Evolutionary conservation across 2,329 filamentous ascomycete genomes (phyloP), one percentile per base, ranked within the genome.

Genomic region (Diaporthe eres): DNA sequence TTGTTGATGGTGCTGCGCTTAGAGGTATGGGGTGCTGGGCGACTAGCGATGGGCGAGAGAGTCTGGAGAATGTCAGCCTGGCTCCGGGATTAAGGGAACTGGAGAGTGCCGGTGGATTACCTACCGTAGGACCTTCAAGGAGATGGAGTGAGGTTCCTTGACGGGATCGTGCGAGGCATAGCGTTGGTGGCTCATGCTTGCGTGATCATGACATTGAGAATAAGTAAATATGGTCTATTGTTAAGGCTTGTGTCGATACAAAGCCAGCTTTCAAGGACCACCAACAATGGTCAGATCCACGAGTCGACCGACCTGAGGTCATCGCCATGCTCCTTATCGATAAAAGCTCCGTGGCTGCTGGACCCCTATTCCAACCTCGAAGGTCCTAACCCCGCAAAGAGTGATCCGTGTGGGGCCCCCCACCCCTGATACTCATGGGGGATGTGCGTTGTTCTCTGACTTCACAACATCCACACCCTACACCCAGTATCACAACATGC

Each of bases 31-130:
- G 90, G 79, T 94, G 90, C 81, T 95, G 94, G 13, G 90, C 86
- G 53, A 94, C 92, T 73, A 96, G 90, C 4, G 94, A 93, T 1
- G 94, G 95, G 19, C 94, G 93, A 0, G 96, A 98, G 76, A 98
- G 90, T 75, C 95, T 97, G 80, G 42, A 39, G 39, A n/a, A 60
- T 25, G 72, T 76, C 76, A 74, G 42, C 49, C 74, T 57, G 7
- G 74, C 77, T 74, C 77, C 75, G 57, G 37, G 34, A 42, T 61
- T 53, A 39, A 39, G 68, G 44, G 65, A 22, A 37, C 39, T 47
- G 51, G 57, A 61, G 28, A 31, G n/a, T 39, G 7, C 42, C 25
- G 34, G 8, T 47, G 37, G 57, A 42, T n/a, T 76, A 75, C 82
- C 78, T 86, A 93, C 92, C 92, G 87, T 51, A 94, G 86, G 68